Base-by-base conservation (phyloP, 2,329 filamentous ascomycete species). In the Coniochaeta sp. region DNA sequence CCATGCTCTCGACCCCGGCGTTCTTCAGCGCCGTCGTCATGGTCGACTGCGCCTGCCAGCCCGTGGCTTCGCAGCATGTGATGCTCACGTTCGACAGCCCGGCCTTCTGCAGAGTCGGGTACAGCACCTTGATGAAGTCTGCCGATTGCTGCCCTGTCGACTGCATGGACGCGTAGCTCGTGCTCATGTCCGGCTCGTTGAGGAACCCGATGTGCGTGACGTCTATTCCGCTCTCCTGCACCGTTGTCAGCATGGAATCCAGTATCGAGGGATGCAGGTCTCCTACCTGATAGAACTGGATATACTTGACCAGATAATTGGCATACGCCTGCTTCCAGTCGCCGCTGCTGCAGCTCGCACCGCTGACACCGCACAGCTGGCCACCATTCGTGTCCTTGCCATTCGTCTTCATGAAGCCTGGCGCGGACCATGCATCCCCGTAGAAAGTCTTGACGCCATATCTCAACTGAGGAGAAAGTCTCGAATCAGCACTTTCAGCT, bases 381-480 rank as follows among this genome's bases (percentile, higher is more conserved):
- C 64, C 64, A 24, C 69, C 64, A 42, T 65, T 65, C 36, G 63
- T 58, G 56, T 70, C 70, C 32, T 65, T 65, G 9, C 66, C 64
- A 59, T 71, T 73, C 3, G 70, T 72, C 65, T 73, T 72, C 69
- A 73, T 72, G 59, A 68, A 72, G 1, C 69, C 70, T 24, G 68
- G 69, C 9, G 72, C 70, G 44, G 63, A 68, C 69, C 69, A 72
- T 5, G 70, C 70, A 64, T 73, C 63, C 1, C 74, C 75, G 62
- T 80, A 79, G 62, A 81, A 75, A 1, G 70, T 74, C 30, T 71
- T 81, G 8, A 80, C 73, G 0, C 77, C 75, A 63, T 76, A 75
- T 55, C 62, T 65, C 55, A 28, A 22, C 55, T 59, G 38, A 54
- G 2, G 26, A 6, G 3, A n/a, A 24, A n/a, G 57, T 5, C 30